These are phyloP conservation scores for Cinchona pubescens DNA, from an alignment of 257 asterid genomes.

Conservation along the genomic window DNA sequence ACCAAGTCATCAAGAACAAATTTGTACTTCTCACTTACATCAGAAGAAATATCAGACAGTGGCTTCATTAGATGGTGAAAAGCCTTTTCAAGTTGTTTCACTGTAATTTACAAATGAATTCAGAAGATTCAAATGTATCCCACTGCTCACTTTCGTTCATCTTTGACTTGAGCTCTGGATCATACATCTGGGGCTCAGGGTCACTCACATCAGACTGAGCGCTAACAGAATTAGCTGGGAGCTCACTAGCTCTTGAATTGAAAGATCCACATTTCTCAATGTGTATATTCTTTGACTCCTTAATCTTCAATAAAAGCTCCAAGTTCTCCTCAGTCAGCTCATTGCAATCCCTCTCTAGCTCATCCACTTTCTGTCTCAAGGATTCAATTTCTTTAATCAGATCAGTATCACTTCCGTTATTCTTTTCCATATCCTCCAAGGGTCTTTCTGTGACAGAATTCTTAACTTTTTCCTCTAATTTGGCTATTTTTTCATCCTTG, in stretches of 20 bases:
- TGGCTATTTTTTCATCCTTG: conserved; percentile 51
- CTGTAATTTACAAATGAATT: conserved; percentile 30
- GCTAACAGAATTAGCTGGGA: conserved; percentile 35
- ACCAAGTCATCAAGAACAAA: conserved; percentile 26
- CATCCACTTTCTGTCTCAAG: conserved; percentile 56
- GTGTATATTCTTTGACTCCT: conserved; percentile 39
- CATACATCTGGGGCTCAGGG: conserved; percentile 34
- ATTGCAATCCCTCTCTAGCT: conserved; percentile 71
- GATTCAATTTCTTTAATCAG: conserved; percentile 43
- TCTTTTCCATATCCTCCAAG: conserved; percentile 21
- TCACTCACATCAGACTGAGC: conserved; percentile 58
- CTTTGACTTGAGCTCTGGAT: conserved; percentile 27
- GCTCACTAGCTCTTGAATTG: conserved; percentile 45
- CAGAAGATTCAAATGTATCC: conserved; percentile 24
- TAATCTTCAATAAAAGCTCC: conserved; percentile 70
- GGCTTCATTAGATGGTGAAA: conserved; percentile 52
- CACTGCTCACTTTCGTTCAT: conserved; percentile 23
- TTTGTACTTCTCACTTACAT: conserved; percentile 22
- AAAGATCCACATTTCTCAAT: conserved; percentile 37
- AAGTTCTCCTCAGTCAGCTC: conserved; percentile 92
- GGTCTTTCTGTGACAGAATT: conserved; percentile 17
- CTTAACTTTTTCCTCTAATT: conserved; percentile 38
- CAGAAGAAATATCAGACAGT: conserved; percentile 21
- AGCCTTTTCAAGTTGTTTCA: conserved; percentile 42
- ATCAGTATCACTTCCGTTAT: conserved; percentile 27